Conservation (phyloP, 2,329 filamentous ascomycete species). For the Penicillium expansum region DNA sequence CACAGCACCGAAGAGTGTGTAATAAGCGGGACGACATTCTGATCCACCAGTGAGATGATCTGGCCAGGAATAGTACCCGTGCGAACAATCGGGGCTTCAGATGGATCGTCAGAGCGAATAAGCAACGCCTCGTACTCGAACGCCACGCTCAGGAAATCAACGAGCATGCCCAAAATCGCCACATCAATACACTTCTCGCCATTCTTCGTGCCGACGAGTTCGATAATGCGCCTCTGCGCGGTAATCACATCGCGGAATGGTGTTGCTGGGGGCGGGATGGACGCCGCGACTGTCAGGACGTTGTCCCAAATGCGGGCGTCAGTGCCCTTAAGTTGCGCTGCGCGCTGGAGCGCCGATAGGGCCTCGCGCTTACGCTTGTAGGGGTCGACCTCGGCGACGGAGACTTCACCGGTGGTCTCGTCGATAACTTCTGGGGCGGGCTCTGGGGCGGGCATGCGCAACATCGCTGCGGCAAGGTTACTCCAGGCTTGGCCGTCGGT, state of each 20-base stretch:
- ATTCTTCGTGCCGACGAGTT: conserved; percentile 63
- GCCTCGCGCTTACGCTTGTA: conserved; percentile 68
- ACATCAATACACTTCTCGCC: conserved; percentile 77
- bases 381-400: conserved; percentile 46
- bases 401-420: conserved; percentile 25
- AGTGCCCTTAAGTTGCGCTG: conserved; percentile 76
- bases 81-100: conserved; percentile 37
- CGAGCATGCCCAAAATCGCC: conserved; percentile 67
- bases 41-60: conserved; percentile 71
- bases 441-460: conserved; percentile 49
- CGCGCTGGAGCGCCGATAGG: conserved; percentile 80
- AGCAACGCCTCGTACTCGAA: conserved; percentile 40
- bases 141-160: conserved; percentile 65
- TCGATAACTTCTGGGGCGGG: conserved; percentile 28
- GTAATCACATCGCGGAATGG: conserved; percentile 72
- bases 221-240: conserved; percentile 71
- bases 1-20: conserved; percentile 76
- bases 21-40: conserved; percentile 74
- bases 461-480: conserved; percentile 82
- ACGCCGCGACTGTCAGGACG: conserved; percentile 79
- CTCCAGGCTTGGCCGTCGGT: conserved; percentile 91
- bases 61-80: conserved; percentile 52
- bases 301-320: conserved; percentile 98
- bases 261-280: conserved; percentile 64
- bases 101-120: conserved; percentile 37